Evolutionary conservation across 83 land plant genomes (phyloP).

Genomic region (Larix sibirica): DNA sequence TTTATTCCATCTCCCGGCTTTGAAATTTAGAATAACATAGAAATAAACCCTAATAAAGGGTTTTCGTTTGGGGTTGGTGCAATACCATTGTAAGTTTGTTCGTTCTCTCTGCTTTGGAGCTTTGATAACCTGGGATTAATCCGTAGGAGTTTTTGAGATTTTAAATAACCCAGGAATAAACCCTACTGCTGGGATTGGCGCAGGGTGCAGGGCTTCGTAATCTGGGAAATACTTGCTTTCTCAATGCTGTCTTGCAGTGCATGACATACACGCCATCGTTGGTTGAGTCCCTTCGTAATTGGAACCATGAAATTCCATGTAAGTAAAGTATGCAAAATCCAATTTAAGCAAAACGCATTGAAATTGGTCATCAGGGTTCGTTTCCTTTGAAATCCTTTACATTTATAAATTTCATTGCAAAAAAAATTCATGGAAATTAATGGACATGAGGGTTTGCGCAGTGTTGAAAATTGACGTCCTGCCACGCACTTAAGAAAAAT

Average conservation of each 20-base stretch:
- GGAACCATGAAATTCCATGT: slow-evolving; percentile 12
- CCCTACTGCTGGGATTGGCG: neutral
- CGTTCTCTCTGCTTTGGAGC: neutral
- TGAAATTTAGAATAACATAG: no score
- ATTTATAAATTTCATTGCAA: no score
- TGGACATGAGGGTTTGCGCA: no score
- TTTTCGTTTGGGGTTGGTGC: no score
- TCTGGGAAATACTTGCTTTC: slow-evolving; percentile 13
- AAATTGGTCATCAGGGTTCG: neutral
- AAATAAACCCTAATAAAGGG: no score
- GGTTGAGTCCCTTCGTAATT: neutral
- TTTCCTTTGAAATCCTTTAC: neutral
- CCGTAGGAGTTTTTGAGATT: neutral
- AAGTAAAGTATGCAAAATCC: neutral
- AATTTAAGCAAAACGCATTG: neutral
- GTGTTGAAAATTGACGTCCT: no score
- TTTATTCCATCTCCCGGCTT: no score
- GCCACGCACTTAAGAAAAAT: no score
- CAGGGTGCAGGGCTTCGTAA: slow-evolving; percentile 13
- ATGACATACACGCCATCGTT: slow-evolving; percentile 4
- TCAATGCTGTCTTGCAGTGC: slow-evolving; percentile 18
- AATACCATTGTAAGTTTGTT: neutral
- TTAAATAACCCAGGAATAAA: neutral
- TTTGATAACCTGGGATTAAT: neutral
- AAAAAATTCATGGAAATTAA: no score